Evolutionary conservation across 805 yeast genomes (phyloP).

Genomic region (Cyberlindnera americana): DNA sequence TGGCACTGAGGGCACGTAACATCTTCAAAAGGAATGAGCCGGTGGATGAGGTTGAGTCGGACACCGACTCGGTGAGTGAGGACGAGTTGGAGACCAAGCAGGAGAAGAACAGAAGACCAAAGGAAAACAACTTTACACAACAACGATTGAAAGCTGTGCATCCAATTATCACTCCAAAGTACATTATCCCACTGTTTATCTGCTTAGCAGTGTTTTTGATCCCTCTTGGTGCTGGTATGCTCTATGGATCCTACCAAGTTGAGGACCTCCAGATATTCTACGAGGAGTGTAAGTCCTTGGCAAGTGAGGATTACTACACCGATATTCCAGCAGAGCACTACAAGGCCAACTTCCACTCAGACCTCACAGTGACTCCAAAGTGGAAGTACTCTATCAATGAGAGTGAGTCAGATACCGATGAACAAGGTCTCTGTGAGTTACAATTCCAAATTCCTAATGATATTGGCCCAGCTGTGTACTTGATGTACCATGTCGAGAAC

Average conservation of each 20-base stretch:
- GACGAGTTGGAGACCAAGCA: slow-evolving; percentile 37
- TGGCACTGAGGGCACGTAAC: slow-evolving; percentile 27
- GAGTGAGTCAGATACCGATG: slow-evolving; percentile 40
- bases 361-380: slow-evolving; percentile 46
- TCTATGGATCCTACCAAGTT: slow-evolving; percentile 66
- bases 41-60: slow-evolving; percentile 27
- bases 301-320: slow-evolving; percentile 41
- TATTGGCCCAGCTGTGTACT: slow-evolving; percentile 67
- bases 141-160: slow-evolving; percentile 53
- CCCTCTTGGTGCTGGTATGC: slow-evolving; percentile 84
- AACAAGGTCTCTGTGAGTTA: slow-evolving; percentile 61
- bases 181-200: slow-evolving; percentile 79
- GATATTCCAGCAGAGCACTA: slow-evolving; percentile 58
- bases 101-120: slow-evolving; percentile 59
- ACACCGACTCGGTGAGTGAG: slow-evolving; percentile 43
- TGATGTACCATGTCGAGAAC: slow-evolving; percentile 82
- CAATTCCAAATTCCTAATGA: slow-evolving; percentile 71
- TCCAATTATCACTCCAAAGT: slow-evolving; percentile 87
- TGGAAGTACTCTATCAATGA: slow-evolving; percentile 59
- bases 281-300: slow-evolving; percentile 58
- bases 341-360: slow-evolving; percentile 50
- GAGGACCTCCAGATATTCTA: slow-evolving; percentile 74
- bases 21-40: slow-evolving; percentile 21
- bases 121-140: slow-evolving; percentile 72
- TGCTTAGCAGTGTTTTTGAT: slow-evolving; percentile 76